A percentile compares a stretch with the other conserved stretches of the same genome.
Conservation (phyloP, 1,284 basidiomycete species). For the Sporisorium scitamineum region DNA sequence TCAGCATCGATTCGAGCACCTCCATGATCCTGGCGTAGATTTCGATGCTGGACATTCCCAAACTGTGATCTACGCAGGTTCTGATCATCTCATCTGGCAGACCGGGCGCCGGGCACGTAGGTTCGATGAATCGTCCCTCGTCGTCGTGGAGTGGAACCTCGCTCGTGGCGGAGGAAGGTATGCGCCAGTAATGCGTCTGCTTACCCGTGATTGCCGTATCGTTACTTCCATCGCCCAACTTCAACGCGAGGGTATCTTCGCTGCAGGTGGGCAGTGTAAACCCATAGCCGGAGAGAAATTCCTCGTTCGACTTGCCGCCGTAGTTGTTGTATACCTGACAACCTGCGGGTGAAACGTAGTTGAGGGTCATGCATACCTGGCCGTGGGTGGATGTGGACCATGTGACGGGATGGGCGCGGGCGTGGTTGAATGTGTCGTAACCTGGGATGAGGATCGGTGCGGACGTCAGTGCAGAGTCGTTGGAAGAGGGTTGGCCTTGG, state of each 20-base stretch:
- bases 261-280: slow-evolving; percentile 43
- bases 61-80: background rate
- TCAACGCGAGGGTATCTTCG: slow-evolving; percentile 59
- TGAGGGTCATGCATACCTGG: slow-evolving; percentile 24
- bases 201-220: background rate
- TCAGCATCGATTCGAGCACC: slow-evolving; percentile 35
- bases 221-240: slow-evolving; percentile 4
- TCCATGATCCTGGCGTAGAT: slow-evolving; percentile 19
- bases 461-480: too few relatives aligned
- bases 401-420: slow-evolving; percentile 54
- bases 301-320: slow-evolving; percentile 66
- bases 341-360: background rate
- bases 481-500: background rate
- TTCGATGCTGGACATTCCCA: background rate
- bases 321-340: slow-evolving; percentile 66
- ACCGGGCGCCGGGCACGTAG: background rate
- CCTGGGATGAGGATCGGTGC: slow-evolving; percentile 62
- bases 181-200: slow-evolving; percentile 34
- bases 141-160: too few relatives aligned
- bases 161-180: background rate
- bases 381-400: slow-evolving; percentile 29
- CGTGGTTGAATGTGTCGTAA: slow-evolving; percentile 63
- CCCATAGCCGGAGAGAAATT: slow-evolving; percentile 60
- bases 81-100: background rate
- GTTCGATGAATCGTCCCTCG: background rate